These are phyloP conservation scores for Microbotryum saponariae DNA, from an alignment of 1,284 basidiomycete genomes.

Conservation along the genomic window DNA sequence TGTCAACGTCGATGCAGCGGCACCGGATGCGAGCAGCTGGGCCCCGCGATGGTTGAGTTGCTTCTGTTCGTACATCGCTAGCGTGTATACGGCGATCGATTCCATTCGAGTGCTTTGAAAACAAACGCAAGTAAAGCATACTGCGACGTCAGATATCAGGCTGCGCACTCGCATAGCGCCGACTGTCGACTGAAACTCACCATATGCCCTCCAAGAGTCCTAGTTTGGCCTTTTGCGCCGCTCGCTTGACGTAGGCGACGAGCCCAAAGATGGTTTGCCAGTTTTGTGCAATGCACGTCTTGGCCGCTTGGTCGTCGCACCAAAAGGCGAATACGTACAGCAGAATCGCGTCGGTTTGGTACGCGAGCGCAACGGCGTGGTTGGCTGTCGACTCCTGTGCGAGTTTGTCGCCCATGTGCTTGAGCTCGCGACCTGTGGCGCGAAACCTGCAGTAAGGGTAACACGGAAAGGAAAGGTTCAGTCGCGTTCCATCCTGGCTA, in stretches of 20 bases:
- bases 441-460: conserved; percentile 22
- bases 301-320: conserved; percentile 43
- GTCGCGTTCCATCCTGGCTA: not conserved
- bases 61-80: conserved; percentile 30
- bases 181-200: conserved; percentile 6
- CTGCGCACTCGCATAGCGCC: no score
- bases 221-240: conserved; percentile 23
- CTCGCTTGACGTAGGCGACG: conserved; percentile 29
- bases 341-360: conserved; percentile 47
- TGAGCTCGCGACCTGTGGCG: conserved; percentile 36
- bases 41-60: conserved; percentile 14
- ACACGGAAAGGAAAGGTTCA: not conserved
- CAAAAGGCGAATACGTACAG: conserved; percentile 48
- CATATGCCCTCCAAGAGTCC: conserved; percentile 18
- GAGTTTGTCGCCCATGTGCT: conserved; percentile 39
- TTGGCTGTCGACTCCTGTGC: conserved; percentile 15
- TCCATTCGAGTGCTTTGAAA: conserved; percentile 19
- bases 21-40: conserved; percentile 6
- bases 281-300: conserved; percentile 21
- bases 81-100: conserved; percentile 18
- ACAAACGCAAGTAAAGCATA: not conserved
- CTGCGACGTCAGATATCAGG: no score
- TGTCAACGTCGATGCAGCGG: not conserved
- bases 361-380: conserved; percentile 40
- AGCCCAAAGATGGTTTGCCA: conserved; percentile 35